Conservation (phyloP, 176 grass and related monocot genomes). For the Triticum aestivum region DNA sequence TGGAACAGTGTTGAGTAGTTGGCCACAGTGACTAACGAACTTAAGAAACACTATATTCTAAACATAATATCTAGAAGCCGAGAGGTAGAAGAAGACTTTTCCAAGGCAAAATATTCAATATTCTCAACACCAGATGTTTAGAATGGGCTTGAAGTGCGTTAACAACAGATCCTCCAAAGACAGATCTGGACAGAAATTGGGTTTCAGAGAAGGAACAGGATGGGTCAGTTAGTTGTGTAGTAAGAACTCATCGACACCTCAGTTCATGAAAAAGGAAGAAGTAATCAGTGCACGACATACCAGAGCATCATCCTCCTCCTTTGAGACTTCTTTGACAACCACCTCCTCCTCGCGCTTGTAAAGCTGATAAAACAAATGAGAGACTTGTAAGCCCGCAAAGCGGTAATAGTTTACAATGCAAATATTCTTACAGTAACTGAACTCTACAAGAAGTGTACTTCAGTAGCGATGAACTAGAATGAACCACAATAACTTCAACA, state of each 20-base stretch:
- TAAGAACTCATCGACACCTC: not conserved
- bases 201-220: conserved; percentile 11
- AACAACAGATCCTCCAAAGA: not conserved
- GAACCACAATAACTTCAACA: not conserved
- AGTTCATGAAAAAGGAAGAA: not conserved
- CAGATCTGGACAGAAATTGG: not conserved
- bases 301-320: conserved; percentile 45
- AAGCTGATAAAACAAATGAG: conserved; percentile 47
- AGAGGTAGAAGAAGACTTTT: not conserved
- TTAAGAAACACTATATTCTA: not conserved
- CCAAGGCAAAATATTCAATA: not conserved
- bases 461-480: not conserved
- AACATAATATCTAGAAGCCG: not conserved
- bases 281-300: conserved; percentile 29
- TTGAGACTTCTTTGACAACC: conserved; percentile 50
- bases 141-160: not conserved
- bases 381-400: not conserved
- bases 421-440: not conserved
- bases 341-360: conserved; percentile 60
- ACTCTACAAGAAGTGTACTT: conserved; percentile 14
- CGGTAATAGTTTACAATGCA: not conserved
- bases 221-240: not conserved
- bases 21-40: not conserved
- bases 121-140: not conserved
- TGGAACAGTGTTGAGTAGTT: too few species aligned